Base-by-base conservation (phyloP, 1,284 basidiomycete species). In the Amylostereum areolatum region DNA sequence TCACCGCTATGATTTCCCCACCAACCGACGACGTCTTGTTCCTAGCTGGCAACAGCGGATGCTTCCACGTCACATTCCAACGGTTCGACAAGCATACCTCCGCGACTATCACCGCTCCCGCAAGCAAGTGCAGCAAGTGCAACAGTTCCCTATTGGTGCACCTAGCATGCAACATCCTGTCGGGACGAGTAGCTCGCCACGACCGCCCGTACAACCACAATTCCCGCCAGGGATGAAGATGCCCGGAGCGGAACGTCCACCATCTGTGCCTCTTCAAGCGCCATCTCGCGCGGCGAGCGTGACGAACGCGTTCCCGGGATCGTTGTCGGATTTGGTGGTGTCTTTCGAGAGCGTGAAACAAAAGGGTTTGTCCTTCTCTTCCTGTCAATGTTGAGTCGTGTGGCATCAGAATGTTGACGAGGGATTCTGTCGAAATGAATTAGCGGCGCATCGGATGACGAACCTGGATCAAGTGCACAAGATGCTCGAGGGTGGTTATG, bases 291-390 rank as follows among this genome's bases (percentile, higher is more conserved):
- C 52, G 55, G 61, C 64, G 47, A 54, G 61, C 48, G 18, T 67
- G 31, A 66, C 74, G 24, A 70, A 67, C 29, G 75, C 77, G 12
- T 85, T 88, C 76, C 94, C 82, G 48, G 87, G 86, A 41, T 90
- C 89, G 41, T 66, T 99, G 59, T 91, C 92, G 12, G 95, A 97
- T 65, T 76, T 99, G 47, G 95, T 98, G 39, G 83, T 89, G 32
- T 95, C 92, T 43, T 99, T 98, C 63, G 96, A 98, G 70, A 89
- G 81, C 44, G 93, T 92, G 55, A 99, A 96, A 69, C 92, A 95
- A 71, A 94, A 96, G 66, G 92, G 92, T 92, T 59, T 54, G 78
- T 71, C 33, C 36, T 24, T 48, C 40, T 45, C 28, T 25, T 40
- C 46, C 8, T 18, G 8, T 31, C 43, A 10, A 18, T 18, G 18